phyloP scores from a whole-genome alignment of 768 basidiomycete genomes.

The Atractiella rhizophila region DNA sequence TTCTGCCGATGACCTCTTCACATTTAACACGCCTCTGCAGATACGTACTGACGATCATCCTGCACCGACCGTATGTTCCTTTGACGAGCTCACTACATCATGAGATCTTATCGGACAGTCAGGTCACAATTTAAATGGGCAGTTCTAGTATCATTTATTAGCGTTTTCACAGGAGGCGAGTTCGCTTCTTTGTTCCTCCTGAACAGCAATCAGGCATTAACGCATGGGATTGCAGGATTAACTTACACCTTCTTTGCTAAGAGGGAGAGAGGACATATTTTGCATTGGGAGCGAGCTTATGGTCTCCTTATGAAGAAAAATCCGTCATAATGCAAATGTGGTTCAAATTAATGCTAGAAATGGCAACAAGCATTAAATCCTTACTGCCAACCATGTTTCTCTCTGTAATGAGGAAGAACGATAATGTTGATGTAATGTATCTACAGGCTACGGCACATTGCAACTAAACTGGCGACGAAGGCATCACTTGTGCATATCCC shows the following conservation, averaged over 20 bases:
- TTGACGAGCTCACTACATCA: background rate
- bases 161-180: conserved; percentile 18
- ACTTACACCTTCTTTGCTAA: background rate
- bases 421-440: no score
- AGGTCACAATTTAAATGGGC: conserved; percentile 21
- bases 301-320: no score
- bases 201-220: background rate
- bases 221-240: background rate
- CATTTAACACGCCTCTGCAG: conserved; percentile 14
- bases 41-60: conserved; percentile 23
- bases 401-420: no score
- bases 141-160: conserved; percentile 21
- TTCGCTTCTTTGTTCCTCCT: background rate
- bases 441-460: no score
- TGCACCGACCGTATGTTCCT: conserved; percentile 19
- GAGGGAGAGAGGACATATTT: conserved; percentile 16
- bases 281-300: conserved; percentile 15
- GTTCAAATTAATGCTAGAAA: no score
- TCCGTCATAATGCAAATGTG: no score
- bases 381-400: no score
- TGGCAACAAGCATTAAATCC: no score
- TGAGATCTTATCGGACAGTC: background rate
- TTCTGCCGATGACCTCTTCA: background rate
- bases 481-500: no score
- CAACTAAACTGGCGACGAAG: no score